Evolutionary conservation across 768 basidiomycete species (phyloP).

Genomic region (Scleroderma citrinum): DNA sequence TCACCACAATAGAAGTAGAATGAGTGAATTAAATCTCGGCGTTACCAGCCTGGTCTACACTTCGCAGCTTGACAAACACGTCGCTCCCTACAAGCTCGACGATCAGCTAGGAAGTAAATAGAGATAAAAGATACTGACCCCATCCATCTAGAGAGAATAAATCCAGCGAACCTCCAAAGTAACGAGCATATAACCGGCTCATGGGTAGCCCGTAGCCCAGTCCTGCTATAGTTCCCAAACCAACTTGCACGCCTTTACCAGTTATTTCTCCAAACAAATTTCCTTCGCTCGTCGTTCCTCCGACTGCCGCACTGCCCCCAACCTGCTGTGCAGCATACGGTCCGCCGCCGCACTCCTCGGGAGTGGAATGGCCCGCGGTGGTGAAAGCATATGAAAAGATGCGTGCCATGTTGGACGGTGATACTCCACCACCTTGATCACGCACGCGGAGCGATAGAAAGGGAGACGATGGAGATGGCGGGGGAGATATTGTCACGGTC

Average conservation of each 20-base stretch:
- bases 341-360: slow-evolving; percentile 46
- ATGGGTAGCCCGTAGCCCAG: slow-evolving; percentile 83
- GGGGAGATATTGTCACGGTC: slow-evolving; percentile 62
- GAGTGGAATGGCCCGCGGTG: slow-evolving; percentile 56
- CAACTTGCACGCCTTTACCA: slow-evolving; percentile 68
- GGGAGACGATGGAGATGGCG: slow-evolving; percentile 30
- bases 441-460: slow-evolving; percentile 76
- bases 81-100: slow-evolving; percentile 39
- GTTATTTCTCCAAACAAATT: slow-evolving; percentile 76
- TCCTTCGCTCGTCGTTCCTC: slow-evolving; percentile 32
- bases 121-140: slow-evolving; percentile 42
- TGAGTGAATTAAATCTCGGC: slow-evolving; percentile 36
- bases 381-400: slow-evolving; percentile 94
- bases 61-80: slow-evolving; percentile 49
- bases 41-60: slow-evolving; percentile 47
- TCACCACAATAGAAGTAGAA: not conserved
- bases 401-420: slow-evolving; percentile 62
- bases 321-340: slow-evolving; percentile 77
- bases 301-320: slow-evolving; percentile 64
- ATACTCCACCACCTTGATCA: slow-evolving; percentile 84
- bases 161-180: slow-evolving; percentile 84
- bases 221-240: slow-evolving; percentile 86
- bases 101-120: not conserved
- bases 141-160: slow-evolving; percentile 79
- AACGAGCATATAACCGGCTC: slow-evolving; percentile 72